phyloP scores from a whole-genome alignment of 1,284 basidiomycete genomes.

The Rhodotorula glutinis region DNA sequence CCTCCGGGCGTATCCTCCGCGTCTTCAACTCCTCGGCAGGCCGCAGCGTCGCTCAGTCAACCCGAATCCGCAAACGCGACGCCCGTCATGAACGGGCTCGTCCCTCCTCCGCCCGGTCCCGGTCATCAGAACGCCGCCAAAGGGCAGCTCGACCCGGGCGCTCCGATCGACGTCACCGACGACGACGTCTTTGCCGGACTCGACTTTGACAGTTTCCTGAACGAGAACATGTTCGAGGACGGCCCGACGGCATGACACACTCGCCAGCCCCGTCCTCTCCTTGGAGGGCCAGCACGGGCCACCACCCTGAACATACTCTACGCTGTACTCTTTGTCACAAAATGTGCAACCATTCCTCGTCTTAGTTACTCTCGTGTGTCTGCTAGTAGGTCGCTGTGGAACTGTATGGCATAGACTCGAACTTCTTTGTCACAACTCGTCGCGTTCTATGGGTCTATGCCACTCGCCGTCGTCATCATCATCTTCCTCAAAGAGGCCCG shows the following conservation, averaged over 20 bases:
- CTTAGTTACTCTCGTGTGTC: no score
- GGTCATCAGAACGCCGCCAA: background rate
- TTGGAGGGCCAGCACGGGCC: no score
- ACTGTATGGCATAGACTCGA: no score
- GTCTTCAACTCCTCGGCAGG: background rate
- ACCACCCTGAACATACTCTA: no score
- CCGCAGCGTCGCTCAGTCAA: background rate
- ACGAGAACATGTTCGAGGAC: slow-evolving; percentile 36
- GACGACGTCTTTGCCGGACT: slow-evolving; percentile 24
- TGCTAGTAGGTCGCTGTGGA: no score
- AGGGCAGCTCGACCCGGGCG: background rate
- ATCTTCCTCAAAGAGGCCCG: slow-evolving; percentile 4
- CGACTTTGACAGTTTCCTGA: slow-evolving; percentile 35
- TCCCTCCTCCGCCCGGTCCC: background rate
- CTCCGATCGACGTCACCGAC: slow-evolving; percentile 10
- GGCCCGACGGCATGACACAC: background rate
- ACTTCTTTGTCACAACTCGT: slow-evolving; percentile 1
- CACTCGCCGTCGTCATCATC: background rate
- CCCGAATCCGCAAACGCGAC: background rate
- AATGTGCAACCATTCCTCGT: no score
- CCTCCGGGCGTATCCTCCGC: background rate
- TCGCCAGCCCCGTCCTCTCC: background rate
- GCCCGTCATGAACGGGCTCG: background rate
- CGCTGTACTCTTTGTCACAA: no score
- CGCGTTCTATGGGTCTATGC: background rate